Percentiles rank a stretch among this genome's conserved stretches.
These are phyloP conservation scores for Hyphodiscus sp. DNA, from an alignment of 2,329 filamentous ascomycete genomes.

Conservation along the genomic window DNA sequence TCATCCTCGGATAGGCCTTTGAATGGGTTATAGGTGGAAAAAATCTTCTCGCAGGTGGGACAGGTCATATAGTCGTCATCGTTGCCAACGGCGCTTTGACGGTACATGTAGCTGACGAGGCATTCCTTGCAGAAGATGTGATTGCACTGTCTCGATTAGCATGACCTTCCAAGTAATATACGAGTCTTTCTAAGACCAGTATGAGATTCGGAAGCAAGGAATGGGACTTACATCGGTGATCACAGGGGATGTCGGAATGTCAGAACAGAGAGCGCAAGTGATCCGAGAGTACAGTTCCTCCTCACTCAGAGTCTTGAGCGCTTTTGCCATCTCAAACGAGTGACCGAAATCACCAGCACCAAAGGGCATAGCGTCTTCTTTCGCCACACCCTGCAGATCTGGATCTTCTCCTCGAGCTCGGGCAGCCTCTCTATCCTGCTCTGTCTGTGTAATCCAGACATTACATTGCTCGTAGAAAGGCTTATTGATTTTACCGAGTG, in stretches of 20 bases:
- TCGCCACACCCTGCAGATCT: neutral
- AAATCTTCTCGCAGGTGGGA: conserved; percentile 18
- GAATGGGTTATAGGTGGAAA: conserved; percentile 3
- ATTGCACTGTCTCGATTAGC: conserved; percentile 34
- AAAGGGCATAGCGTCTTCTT: conserved; percentile 15
- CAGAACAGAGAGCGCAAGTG: conserved; percentile 38
- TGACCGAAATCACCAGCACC: conserved; percentile 25
- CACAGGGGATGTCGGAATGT: conserved; percentile 33
- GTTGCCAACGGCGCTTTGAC: conserved; percentile 24
- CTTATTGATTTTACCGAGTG: neutral
- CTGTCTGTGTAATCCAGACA: conserved; percentile 15
- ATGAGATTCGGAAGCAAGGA: neutral
- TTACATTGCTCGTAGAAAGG: conserved; percentile 28
- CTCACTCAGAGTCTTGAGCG: conserved; percentile 26
- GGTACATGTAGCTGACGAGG: conserved; percentile 29
- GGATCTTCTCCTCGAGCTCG: conserved; percentile 4
- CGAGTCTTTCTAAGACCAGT: neutral
- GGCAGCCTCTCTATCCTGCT: neutral
- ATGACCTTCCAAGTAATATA: neutral
- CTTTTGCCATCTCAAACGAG: conserved; percentile 26
- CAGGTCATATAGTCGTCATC: conserved; percentile 19
- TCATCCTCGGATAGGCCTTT: conserved; percentile 10
- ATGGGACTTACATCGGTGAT: conserved; percentile 33
- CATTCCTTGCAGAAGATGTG: conserved; percentile 51
- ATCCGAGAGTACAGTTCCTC: conserved; percentile 29